Evolutionary conservation across 2,329 filamentous ascomycete species (phyloP), one percentile per base, ranked within the genome.

Genomic region (Fusarium sarcochroum): DNA sequence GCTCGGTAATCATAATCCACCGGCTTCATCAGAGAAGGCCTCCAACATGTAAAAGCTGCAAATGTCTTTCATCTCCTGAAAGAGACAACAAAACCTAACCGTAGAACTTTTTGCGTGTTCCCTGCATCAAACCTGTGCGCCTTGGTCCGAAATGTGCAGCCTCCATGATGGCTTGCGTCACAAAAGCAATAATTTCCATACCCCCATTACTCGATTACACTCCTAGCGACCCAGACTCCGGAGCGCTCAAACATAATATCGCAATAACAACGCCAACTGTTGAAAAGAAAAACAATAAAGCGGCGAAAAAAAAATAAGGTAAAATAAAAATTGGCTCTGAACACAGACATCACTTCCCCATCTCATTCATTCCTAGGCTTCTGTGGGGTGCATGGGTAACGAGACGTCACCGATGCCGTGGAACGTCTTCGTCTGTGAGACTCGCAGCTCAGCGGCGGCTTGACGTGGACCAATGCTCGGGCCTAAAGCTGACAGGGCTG

Each of bases 401-500:
- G 32, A 58, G 59, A 59, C 50, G 55, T 68, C 27, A 41, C 53
- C 34, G 41, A 57, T 61, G 61, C 50, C 51, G 46, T 64, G 57
- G 27, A 54, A 64, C 55, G 38, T 50, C 37, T 42, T 55, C 30
- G 41, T 60, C 45, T 38, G 18, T 34, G 55, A 58, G 59, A 58
- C 47, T 65, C 41, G 58, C 37, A 56, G 46, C 60, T 75, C 67
- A 78, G 58, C 71, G 76, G 53, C 72, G 75, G 45, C 69, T 66
- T 45, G 76, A 75, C 35, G 78, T 76, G 53, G 84, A 80, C 86
- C 87, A 89, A 75, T 86, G 82, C 58, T 89, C 86, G 23, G 80
- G 77, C 30, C 86, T 83, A 74, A 89, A 90, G 78, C 86, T 86
- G 74, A 90, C 86, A 9, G 89, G 89, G 70, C 86, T 89, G 14